Evolutionary conservation across 345 rosid genomes (phyloP), one percentile per base, ranked within the genome.

Genomic region (Cardamine resedifolia): DNA sequence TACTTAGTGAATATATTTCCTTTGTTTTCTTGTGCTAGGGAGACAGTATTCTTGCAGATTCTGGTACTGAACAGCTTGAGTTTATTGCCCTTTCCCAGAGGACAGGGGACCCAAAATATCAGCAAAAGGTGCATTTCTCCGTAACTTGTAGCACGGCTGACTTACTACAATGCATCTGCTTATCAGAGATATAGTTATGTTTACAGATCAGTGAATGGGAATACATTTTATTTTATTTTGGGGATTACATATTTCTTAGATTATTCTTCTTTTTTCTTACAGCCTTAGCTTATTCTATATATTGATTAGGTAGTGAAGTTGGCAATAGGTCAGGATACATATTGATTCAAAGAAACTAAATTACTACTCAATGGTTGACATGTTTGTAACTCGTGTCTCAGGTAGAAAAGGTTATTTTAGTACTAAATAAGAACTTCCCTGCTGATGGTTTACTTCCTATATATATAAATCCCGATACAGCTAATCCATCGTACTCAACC

Each of bases 41-140:
- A 41, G 80, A 83, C 44, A 96, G 97, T 81, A 92, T 92, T 72
- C 96, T 96, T 70, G 99, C 99, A 48, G 99, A 96, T 81, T 87
- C 98, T 68, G 99, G 96, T 58, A 88, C 99, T 5, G 99, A 96
- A 75, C 98, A 92, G 85, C 79, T 96, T n/a, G 99, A 96, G 76
- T 96, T 96, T 74, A 90, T 96, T 79, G 94, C 98, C 68, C 98
- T 96, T 77, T 88, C 98, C 59, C 98, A 92, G 72, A 90, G 97
- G 81, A 92, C 97, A 2, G 94, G 93, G 50, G 92, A 96, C 69
- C 94, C 84, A 5, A 96, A 88, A 72, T 96, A 96, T 78, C 98
- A 90, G 80, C 85, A 83, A 81, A 92, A 88, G 97, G 99, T 92
- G 62, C 73, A 59, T 64, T 51, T 57, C 58, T 65, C 50, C 57